These are phyloP conservation scores for Lachnellula subtilissima DNA, from an alignment of 2,329 filamentous ascomycete genomes.

Conservation along the genomic window DNA sequence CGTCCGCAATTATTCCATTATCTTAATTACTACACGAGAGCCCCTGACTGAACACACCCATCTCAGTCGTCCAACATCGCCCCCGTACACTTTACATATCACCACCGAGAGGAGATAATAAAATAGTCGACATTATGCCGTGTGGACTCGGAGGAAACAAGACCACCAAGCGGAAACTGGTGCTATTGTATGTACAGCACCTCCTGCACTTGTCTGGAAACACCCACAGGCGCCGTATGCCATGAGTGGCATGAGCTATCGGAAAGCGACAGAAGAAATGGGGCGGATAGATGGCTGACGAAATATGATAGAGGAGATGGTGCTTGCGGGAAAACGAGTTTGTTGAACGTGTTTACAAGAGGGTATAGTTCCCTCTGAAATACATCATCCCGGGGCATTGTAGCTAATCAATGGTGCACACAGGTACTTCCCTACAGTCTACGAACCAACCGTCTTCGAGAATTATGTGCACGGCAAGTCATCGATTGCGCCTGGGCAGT, in stretches of 20 bases:
- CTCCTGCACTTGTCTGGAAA: conserved; percentile 7
- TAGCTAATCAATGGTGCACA: conserved; percentile 3
- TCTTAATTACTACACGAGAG: not conserved
- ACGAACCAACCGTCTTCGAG: conserved; percentile 97
- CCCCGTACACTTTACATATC: not conserved
- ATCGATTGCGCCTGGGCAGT: not conserved
- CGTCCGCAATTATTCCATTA: not conserved
- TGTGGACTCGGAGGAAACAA: conserved; percentile 47
- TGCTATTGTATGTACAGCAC: conserved; percentile 57
- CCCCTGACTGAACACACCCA: not conserved
- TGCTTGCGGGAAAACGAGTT: conserved; percentile 93
- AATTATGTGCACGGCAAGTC: conserved; percentile 93
- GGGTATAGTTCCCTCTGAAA: conserved; percentile 51
- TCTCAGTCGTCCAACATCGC: not conserved
- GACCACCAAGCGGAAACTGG: conserved; percentile 70
- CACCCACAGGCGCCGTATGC: conserved; percentile 5
- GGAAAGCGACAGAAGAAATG: not conserved
- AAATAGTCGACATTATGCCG: conserved; percentile 23
- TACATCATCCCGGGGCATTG: not conserved
- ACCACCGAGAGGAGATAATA: not conserved
- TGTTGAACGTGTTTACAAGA: conserved; percentile 97
- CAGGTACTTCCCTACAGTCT: conserved; percentile 95
- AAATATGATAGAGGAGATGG: conserved; percentile 70
- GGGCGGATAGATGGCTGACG: conserved; percentile 15
- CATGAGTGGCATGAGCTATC: conserved; percentile 3